These are phyloP conservation scores for Globisporangium barbulae DNA, from an alignment of 352 stramenopile species.

Conservation along the genomic window DNA sequence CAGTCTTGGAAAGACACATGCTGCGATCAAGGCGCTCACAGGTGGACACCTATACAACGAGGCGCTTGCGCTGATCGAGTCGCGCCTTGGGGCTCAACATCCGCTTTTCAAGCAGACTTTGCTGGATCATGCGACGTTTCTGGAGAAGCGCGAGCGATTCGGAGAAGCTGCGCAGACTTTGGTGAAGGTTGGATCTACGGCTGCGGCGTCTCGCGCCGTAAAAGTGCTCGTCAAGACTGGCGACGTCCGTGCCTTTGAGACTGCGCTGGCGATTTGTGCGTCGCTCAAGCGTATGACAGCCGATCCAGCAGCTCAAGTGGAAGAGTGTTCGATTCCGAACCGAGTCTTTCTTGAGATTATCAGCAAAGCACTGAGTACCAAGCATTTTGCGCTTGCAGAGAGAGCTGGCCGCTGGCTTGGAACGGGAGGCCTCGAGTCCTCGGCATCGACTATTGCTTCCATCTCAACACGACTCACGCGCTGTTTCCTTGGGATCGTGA, in stretches of 20 bases:
- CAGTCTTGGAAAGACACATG: conserved; percentile 52
- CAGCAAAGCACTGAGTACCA: conserved; percentile 17
- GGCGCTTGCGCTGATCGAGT: conserved; percentile 50
- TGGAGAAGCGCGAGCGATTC: conserved; percentile 30
- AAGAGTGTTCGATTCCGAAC: conserved; percentile 29
- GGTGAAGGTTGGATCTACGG: conserved; percentile 22
- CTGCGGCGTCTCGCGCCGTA: conserved; percentile 25
- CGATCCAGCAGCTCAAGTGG: background rate
- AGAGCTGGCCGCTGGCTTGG: conserved; percentile 24
- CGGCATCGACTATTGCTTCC: conserved; percentile 15
- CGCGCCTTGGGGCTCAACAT: conserved; percentile 38
- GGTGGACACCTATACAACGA: conserved; percentile 42
- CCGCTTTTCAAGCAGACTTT: conserved; percentile 34
- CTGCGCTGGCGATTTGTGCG: conserved; percentile 31
- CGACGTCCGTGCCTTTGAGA: conserved; percentile 23
- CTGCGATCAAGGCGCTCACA: conserved; percentile 38
- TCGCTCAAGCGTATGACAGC: background rate
- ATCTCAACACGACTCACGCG: conserved; percentile 10
- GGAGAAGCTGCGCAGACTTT: conserved; percentile 31
- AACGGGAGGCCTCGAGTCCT: background rate
- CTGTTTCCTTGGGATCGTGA: conserved; percentile 15
- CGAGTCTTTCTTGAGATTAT: conserved; percentile 43
- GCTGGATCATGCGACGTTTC: conserved; percentile 34
- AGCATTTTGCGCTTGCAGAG: conserved; percentile 28
- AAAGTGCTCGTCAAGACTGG: conserved; percentile 31